Conservation (phyloP, 306 rosid genomes). For the Pachyrhizus erosus region DNA sequence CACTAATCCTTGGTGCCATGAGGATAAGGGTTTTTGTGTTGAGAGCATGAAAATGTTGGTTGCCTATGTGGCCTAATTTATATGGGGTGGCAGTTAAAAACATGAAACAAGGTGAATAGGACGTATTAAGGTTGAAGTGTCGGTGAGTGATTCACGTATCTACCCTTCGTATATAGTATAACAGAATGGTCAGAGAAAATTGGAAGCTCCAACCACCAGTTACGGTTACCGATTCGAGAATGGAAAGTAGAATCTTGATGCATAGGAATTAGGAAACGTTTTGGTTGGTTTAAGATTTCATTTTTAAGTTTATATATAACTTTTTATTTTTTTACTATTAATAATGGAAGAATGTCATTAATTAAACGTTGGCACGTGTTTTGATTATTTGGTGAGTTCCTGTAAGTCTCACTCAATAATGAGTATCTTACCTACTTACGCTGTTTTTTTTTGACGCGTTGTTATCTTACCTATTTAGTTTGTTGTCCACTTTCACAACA, state of each 20-base stretch:
- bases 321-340: neutral
- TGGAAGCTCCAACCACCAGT: conserved; percentile 24
- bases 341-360: neutral
- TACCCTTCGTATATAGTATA: neutral
- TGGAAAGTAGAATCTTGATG: neutral
- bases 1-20: conserved; percentile 54
- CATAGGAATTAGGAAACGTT: neutral
- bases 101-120: neutral
- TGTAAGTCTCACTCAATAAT: neutral
- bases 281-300: neutral
- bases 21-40: neutral
- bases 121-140: conserved; percentile 2
- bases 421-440: neutral
- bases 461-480: neutral
- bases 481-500: neutral
- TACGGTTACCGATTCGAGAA: neutral
- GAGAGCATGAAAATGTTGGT: neutral
- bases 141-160: neutral
- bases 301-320: neutral
- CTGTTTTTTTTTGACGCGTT: no score
- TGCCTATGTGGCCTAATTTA: neutral
- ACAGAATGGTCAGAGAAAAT: neutral
- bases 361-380: neutral
- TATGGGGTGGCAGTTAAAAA: neutral
- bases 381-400: neutral